phyloP scores from a whole-genome alignment of 208 protist species.

The Porcisia hertigi region DNA sequence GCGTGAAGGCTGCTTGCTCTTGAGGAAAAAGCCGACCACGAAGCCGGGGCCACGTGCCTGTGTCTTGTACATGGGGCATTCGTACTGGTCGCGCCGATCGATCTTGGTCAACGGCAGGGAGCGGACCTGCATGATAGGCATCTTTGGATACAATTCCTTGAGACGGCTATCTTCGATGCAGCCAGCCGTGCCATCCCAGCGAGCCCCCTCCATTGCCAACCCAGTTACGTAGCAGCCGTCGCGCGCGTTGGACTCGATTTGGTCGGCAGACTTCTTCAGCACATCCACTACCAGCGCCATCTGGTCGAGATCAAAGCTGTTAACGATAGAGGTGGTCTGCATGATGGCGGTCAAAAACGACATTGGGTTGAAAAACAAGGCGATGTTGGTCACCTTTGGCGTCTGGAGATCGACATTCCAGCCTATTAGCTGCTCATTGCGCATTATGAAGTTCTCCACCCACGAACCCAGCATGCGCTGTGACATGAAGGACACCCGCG shows the following conservation, averaged over 20 bases:
- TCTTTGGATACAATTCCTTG: slow-evolving; percentile 95
- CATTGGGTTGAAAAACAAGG: slow-evolving; percentile 98
- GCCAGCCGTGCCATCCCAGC: slow-evolving; percentile 93
- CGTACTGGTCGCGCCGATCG: slow-evolving; percentile 94
- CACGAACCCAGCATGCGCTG: slow-evolving; percentile 94
- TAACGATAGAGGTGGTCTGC: slow-evolving; percentile 97
- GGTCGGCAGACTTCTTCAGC: slow-evolving; percentile 95
- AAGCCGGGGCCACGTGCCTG: slow-evolving; percentile 94
- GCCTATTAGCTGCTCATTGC: slow-evolving; percentile 94
- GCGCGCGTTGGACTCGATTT: slow-evolving; percentile 93
- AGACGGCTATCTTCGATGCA: slow-evolving; percentile 94
- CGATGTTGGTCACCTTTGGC: slow-evolving; percentile 95
- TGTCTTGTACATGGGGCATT: slow-evolving; percentile 98
- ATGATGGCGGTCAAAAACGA: slow-evolving; percentile 99
- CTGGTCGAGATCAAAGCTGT: slow-evolving; percentile 97
- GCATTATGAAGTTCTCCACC: slow-evolving; percentile 95
- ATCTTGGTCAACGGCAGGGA: slow-evolving; percentile 93
- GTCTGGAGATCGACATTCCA: slow-evolving; percentile 95
- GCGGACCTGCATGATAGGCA: slow-evolving; percentile 94
- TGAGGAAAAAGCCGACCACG: slow-evolving; percentile 96
- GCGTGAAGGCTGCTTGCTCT: slow-evolving; percentile 92
- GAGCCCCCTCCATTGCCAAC: slow-evolving; percentile 97
- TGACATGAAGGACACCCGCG: slow-evolving; percentile 96
- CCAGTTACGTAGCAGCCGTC: slow-evolving; percentile 98
- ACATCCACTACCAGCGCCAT: slow-evolving; percentile 95